phyloP scores from a whole-genome alignment of 768 basidiomycete genomes.

The Pleurotus tuber-regium region DNA sequence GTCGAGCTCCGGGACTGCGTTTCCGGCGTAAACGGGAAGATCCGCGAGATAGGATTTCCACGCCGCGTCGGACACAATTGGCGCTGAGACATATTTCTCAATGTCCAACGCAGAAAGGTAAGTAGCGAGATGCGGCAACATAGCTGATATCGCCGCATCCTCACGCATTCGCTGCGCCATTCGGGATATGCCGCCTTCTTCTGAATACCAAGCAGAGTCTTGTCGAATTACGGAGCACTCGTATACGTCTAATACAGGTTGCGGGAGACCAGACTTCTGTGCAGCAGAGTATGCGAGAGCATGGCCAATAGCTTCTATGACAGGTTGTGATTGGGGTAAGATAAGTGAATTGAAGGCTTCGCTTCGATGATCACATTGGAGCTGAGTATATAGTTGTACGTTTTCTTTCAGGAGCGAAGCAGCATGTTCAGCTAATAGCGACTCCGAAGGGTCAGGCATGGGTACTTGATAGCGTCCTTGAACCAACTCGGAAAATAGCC shows the following conservation, averaged over 20 bases:
- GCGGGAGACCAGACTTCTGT: slow-evolving; percentile 38
- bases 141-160: slow-evolving; percentile 41
- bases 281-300: slow-evolving; percentile 59
- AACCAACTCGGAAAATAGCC: slow-evolving; percentile 58
- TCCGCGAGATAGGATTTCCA: slow-evolving; percentile 46
- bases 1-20: slow-evolving; percentile 33
- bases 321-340: slow-evolving; percentile 51
- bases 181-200: slow-evolving; percentile 47
- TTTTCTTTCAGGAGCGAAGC: slow-evolving; percentile 46
- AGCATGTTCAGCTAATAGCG: slow-evolving; percentile 53
- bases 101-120: slow-evolving; percentile 45
- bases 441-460: slow-evolving; percentile 47
- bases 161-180: slow-evolving; percentile 45
- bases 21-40: slow-evolving; percentile 42
- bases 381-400: slow-evolving; percentile 29
- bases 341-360: slow-evolving; percentile 49
- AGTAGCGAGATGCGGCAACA: slow-evolving; percentile 38
- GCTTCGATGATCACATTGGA: slow-evolving; percentile 47
- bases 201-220: slow-evolving; percentile 60
- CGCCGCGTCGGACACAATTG: slow-evolving; percentile 46
- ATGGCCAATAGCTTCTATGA: slow-evolving; percentile 63
- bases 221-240: slow-evolving; percentile 49
- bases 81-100: slow-evolving; percentile 48
- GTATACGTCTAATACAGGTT: slow-evolving; percentile 53
- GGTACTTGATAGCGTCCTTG: slow-evolving; percentile 50